Base-by-base conservation (phyloP, 2,329 filamentous ascomycete species). In the Sclerotinia minor region DNA sequence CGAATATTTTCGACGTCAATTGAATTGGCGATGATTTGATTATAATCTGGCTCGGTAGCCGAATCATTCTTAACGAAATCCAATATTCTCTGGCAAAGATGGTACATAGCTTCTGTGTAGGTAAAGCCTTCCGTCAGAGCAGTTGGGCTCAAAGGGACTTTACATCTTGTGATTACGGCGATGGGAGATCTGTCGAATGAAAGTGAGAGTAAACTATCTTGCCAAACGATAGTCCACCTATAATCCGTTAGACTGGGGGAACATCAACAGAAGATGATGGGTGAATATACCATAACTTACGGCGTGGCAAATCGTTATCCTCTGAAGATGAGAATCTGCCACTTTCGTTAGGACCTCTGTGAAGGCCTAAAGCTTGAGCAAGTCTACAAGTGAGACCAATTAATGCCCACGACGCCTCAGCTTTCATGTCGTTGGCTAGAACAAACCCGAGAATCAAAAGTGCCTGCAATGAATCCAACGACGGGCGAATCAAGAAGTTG, bases 391-490 rank as follows among this genome's bases (percentile, higher is more conserved):
- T 88, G 55, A 89, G 81, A 0, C 87, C 87, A 63, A 88, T 82
- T 65, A 89, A 76, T 0, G 87, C 87, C 87, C 87, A 89, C 0
- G 87, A 89, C 0, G 86, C 87, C 73, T 89, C 87, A 1, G 87
- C 87, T 73, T 89, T 89, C 87, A 89, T 89, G 69, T 89, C 87
- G 71, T 89, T 89, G 35, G 89, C 79, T 2, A 89, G 79, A 2
- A 88, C 86, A 70, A 89, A 89, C 41, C 85, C 83, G 5, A 85
- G 86, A 54, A 89, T 81, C 1, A 89, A 79, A 52, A 89, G 78
- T 0, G 87, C 87, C 75, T 89, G 87, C 35, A 89, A 86, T 5
- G 86, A 88, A 75, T 89, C 87, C 50, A 89, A 82, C 0, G 87
- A 89, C 2, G 87, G 87, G 44, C 87, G 79, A 15, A 89, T 80